phyloP scores from a whole-genome alignment of 2,329 filamentous ascomycete genomes.

The Tothia fuscella region DNA sequence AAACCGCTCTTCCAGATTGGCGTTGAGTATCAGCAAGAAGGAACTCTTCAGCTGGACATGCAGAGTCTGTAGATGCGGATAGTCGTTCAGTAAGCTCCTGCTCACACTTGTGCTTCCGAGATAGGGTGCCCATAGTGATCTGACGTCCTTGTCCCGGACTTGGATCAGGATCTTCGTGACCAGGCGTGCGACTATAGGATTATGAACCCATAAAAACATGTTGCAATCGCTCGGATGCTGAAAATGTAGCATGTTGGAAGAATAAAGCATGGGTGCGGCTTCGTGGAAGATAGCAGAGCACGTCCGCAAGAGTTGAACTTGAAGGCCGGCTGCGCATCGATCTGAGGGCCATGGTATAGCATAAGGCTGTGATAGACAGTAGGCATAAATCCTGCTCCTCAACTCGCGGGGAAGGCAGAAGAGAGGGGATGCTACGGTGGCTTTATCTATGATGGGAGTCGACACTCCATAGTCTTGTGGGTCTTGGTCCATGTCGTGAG shows the following conservation, averaged over 20 bases:
- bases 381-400: slow-evolving; percentile 23
- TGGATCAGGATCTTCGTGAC: slow-evolving; percentile 23
- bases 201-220: slow-evolving; percentile 25
- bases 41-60: slow-evolving; percentile 1
- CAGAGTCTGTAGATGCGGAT: slow-evolving; percentile 19
- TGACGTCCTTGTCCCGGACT: slow-evolving; percentile 25
- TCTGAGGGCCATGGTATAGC: slow-evolving; percentile 10
- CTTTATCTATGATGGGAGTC: not conserved
- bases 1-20: not conserved
- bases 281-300: slow-evolving; percentile 23
- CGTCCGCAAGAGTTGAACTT: slow-evolving; percentile 20
- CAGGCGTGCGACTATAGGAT: slow-evolving; percentile 18
- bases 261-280: slow-evolving; percentile 24
- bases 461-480: not conserved
- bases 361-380: slow-evolving; percentile 21
- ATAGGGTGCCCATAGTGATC: slow-evolving; percentile 24
- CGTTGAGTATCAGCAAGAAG: not conserved
- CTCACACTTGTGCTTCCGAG: slow-evolving; percentile 20
- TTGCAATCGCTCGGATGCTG: slow-evolving; percentile 28
- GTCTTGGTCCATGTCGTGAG: no score
- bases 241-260: slow-evolving; percentile 26
- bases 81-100: slow-evolving; percentile 22
- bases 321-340: slow-evolving; percentile 13
- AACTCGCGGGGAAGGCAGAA: slow-evolving; percentile 26
- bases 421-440: slow-evolving; percentile 14